These are phyloP conservation scores for Ogataea allantospora DNA, from an alignment of 805 yeast genomes.

Conservation along the genomic window DNA sequence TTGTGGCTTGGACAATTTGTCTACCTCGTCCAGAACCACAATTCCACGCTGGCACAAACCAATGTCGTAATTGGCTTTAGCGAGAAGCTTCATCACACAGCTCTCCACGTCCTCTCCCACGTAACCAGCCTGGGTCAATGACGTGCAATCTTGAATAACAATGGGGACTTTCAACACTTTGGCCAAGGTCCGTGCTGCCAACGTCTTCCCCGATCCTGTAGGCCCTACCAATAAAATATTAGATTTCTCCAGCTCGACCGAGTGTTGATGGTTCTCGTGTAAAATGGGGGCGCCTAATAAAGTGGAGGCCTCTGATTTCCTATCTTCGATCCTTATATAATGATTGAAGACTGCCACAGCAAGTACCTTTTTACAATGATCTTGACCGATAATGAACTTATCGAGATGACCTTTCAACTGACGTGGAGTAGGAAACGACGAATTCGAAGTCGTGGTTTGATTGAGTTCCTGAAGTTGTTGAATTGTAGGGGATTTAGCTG, in stretches of 20 bases:
- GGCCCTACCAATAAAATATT: slow-evolving; percentile 59
- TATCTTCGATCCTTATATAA: slow-evolving; percentile 47
- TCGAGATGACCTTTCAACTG: slow-evolving; percentile 46
- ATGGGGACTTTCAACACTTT: slow-evolving; percentile 52
- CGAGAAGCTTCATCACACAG: slow-evolving; percentile 51
- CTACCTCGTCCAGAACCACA: slow-evolving; percentile 59
- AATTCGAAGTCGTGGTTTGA: neutral
- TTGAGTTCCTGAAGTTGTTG: slow-evolving; percentile 2
- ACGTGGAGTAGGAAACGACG: slow-evolving; percentile 46
- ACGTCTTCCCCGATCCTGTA: slow-evolving; percentile 61
- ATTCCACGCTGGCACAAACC: slow-evolving; percentile 55
- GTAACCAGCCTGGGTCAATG: slow-evolving; percentile 63
- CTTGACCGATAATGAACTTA: slow-evolving; percentile 55
- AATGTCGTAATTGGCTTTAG: slow-evolving; percentile 50
- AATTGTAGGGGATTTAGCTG: slow-evolving; percentile 3
- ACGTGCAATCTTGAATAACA: slow-evolving; percentile 60
- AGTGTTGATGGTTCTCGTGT: slow-evolving; percentile 29
- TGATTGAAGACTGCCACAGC: slow-evolving; percentile 63
- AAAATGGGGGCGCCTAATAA: slow-evolving; percentile 13
- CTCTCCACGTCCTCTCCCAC: slow-evolving; percentile 64
- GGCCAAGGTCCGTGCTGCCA: slow-evolving; percentile 55
- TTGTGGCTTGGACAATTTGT: slow-evolving; percentile 52
- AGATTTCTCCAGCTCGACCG: slow-evolving; percentile 50
- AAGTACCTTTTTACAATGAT: slow-evolving; percentile 52
- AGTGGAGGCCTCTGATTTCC: slow-evolving; percentile 4